Evolutionary conservation across 2,329 filamentous ascomycete species (phyloP).

Genomic region (Dactylellina haptotyla): DNA sequence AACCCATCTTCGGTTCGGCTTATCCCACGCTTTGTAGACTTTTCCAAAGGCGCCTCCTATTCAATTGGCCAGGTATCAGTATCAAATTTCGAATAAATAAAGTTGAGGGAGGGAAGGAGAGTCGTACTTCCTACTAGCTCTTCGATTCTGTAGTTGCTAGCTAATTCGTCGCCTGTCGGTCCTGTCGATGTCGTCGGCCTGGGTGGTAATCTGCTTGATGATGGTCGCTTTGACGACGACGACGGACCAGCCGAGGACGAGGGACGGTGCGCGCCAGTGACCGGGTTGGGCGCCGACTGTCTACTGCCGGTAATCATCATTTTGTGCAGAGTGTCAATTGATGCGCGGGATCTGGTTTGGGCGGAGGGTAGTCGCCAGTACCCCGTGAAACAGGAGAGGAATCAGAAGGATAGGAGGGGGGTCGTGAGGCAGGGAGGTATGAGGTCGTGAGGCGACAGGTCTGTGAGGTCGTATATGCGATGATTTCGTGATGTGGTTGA

Average conservation of each 20-base stretch:
- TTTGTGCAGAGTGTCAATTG: too few relatives aligned
- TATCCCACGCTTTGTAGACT: constrained; percentile 31
- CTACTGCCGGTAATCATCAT: not conserved
- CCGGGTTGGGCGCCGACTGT: not conserved
- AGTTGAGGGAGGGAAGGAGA: not conserved
- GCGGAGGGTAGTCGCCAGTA: constrained; percentile 17
- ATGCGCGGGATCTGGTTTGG: not conserved
- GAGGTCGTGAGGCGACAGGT: too few relatives aligned
- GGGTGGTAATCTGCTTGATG: not conserved
- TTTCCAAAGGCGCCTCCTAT: constrained; percentile 40
- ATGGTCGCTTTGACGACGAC: not conserved
- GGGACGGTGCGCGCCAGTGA: not conserved
- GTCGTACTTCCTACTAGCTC: constrained; percentile 20
- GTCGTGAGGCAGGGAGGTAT: not conserved
- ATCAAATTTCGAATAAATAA: not conserved
- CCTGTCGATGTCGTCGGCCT: not conserved
- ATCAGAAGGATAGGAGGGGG: constrained; percentile 3
- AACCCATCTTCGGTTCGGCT: constrained; percentile 5
- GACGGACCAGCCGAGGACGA: not conserved
- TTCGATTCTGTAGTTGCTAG: constrained; percentile 14
- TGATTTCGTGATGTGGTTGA: too few relatives aligned
- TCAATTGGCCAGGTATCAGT: not conserved
- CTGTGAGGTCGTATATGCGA: too few relatives aligned
- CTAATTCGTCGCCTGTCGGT: constrained; percentile 13
- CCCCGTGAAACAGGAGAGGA: not conserved